Evolutionary conservation across 768 basidiomycete species (phyloP).

Genomic region (Lactarius sanguifluus): DNA sequence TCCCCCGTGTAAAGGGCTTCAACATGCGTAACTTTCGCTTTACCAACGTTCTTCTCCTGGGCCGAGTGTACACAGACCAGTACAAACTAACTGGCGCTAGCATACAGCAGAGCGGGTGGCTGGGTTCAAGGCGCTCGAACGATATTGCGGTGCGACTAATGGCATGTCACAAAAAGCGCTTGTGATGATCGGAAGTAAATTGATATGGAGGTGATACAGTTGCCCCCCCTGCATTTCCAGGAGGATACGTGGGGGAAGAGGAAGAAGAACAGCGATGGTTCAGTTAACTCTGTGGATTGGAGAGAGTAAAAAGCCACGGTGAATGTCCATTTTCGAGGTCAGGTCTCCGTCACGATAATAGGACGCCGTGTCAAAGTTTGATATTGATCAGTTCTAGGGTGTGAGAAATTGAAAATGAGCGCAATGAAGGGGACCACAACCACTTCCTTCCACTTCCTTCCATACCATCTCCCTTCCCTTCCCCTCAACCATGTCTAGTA

Average conservation of each 20-base stretch:
- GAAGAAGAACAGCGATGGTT: neutral
- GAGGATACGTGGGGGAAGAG: neutral
- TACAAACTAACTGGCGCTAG: neutral
- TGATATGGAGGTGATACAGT: neutral
- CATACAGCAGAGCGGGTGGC: neutral
- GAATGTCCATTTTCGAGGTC: neutral
- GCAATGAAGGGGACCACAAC: neutral
- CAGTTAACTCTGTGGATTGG: neutral
- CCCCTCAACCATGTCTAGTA: conserved; percentile 5
- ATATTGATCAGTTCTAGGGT: neutral
- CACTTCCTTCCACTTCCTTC: neutral
- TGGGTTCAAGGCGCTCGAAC: neutral
- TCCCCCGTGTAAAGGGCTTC: neutral
- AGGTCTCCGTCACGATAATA: neutral
- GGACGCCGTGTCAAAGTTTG: neutral
- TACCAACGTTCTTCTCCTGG: neutral
- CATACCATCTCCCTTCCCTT: too few species aligned
- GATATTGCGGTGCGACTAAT: neutral
- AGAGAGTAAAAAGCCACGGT: neutral
- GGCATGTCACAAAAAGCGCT: neutral
- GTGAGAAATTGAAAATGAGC: neutral
- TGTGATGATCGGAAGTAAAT: neutral
- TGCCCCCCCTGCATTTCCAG: neutral
- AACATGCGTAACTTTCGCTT: neutral
- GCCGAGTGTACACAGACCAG: neutral